phyloP scores from a whole-genome alignment of 257 asterid species.

The Nyctanthes arbortristis region DNA sequence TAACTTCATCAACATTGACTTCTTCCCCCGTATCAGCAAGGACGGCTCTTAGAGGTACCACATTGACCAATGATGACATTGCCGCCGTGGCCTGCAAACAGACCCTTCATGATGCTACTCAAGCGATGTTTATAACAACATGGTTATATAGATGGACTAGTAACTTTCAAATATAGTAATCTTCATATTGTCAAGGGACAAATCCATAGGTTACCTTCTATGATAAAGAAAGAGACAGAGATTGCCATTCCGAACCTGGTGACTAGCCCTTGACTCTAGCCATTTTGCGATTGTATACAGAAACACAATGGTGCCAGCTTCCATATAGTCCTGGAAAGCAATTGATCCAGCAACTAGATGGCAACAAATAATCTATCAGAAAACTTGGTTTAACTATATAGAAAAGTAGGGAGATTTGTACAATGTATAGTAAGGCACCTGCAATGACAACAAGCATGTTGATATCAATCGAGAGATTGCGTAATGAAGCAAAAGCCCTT shows the following conservation, averaged over 20 bases:
- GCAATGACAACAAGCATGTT: slow-evolving; percentile 75
- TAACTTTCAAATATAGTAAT: too few relatives aligned
- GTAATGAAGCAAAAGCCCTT: slow-evolving; percentile 48
- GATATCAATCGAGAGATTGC: slow-evolving; percentile 55
- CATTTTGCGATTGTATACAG: slow-evolving; percentile 79
- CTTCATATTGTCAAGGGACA: too few relatives aligned
- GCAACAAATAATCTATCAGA: background rate
- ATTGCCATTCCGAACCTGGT: slow-evolving; percentile 49
- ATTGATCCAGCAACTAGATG: slow-evolving; percentile 73
- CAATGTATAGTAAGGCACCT: too few relatives aligned
- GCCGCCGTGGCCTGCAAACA: slow-evolving; percentile 55
- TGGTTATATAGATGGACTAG: too few relatives aligned
- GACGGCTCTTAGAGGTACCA: slow-evolving; percentile 72
- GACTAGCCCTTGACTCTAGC: slow-evolving; percentile 82
- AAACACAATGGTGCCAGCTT: slow-evolving; percentile 85
- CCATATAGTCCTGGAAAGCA: slow-evolving; percentile 75
- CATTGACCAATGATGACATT: slow-evolving; percentile 72
- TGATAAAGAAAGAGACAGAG: too few relatives aligned
- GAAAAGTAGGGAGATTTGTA: too few relatives aligned
- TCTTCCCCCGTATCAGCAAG: slow-evolving; percentile 80
- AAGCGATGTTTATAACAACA: too few relatives aligned
- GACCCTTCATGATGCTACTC: too few relatives aligned
- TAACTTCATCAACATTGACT: slow-evolving; percentile 63
- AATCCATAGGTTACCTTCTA: too few relatives aligned
- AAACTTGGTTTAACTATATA: too few relatives aligned